Evolutionary conservation across 495 filamentous ascomycete species (phyloP).

Genomic region (Daldinia loculata): DNA sequence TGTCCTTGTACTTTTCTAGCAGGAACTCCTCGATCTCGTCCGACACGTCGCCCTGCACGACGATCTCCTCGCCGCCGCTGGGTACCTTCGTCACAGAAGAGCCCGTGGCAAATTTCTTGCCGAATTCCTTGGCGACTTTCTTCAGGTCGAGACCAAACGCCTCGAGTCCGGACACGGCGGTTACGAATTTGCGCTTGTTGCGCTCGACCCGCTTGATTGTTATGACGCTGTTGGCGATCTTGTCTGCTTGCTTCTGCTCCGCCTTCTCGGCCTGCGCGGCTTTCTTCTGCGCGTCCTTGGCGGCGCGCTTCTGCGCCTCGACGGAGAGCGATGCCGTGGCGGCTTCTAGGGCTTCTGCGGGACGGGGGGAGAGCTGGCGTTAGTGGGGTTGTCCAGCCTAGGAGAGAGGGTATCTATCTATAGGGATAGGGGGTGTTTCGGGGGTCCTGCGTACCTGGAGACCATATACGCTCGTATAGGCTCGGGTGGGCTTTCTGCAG

Average conservation of each 20-base stretch:
- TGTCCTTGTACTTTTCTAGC: slow-evolving; percentile 79
- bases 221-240: slow-evolving; percentile 79
- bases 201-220: slow-evolving; percentile 96
- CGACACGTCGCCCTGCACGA: slow-evolving; percentile 96
- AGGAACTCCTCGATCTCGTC: slow-evolving; percentile 94
- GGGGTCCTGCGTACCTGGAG: slow-evolving; percentile 67
- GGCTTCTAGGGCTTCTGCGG: slow-evolving; percentile 78
- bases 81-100: slow-evolving; percentile 89
- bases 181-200: slow-evolving; percentile 97
- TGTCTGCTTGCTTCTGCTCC: slow-evolving; percentile 80
- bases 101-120: slow-evolving; percentile 94
- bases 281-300: slow-evolving; percentile 94
- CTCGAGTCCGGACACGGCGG: slow-evolving; percentile 86
- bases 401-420: background rate
- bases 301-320: slow-evolving; percentile 88
- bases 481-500: slow-evolving; percentile 76
- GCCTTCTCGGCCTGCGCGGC: slow-evolving; percentile 88
- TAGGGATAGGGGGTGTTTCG: background rate
- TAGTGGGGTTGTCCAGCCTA: slow-evolving; percentile 13
- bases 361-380: slow-evolving; percentile 19
- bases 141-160: slow-evolving; percentile 92
- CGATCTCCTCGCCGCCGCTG: slow-evolving; percentile 91
- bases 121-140: slow-evolving; percentile 87
- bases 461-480: slow-evolving; percentile 82
- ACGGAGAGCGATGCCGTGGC: slow-evolving; percentile 85